Evolutionary conservation across 2,329 filamentous ascomycete species (phyloP), one percentile per base, ranked within the genome.

Genomic region (Annulohypoxylon truncatum): DNA sequence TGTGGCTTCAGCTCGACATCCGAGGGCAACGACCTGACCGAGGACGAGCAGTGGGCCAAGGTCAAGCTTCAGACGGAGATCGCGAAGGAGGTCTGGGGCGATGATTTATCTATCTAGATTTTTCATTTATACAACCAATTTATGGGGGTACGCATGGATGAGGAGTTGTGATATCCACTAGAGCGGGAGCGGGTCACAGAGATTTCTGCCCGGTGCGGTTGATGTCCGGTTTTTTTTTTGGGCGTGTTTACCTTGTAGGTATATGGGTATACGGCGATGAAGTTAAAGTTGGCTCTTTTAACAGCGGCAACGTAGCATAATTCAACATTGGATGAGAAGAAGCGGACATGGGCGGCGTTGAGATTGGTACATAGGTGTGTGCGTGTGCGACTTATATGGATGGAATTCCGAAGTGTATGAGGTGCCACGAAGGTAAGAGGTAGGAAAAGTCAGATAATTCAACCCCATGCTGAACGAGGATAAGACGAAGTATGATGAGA

Each of bases 21-120:
- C 60, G 85, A 88, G 77, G 85, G 85, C 35, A 87, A 87, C 66
- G 82, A 86, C 64, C 77, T 88, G 68, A 82, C 77, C 9, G 82
- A 86, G 74, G 84, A 86, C 64, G 80, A 87, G 79, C 84, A 87
- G 75, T 87, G 85, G 85, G 84, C 81, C 2, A 88, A 88, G 81
- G 77, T 87, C 6, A 77, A 81, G 59, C 75, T 86, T 18, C 80
- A 85, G 76, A 82, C 85, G 0, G 84, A 86, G 72, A 87, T 88
- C 73, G 85, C 85, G 2, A 86, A 85, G 79, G 75, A 84, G 74
- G 78, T 87, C 48, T 88, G 85, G 85, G 84, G 84, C 0, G 79
- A 83, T 0, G 84, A 86, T 53, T 46, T 76, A 22, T 73, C 74
- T 1, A 59, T 72, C 47, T 77, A 72, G 38, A 33, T 18, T 18